Evolutionary conservation across 257 asterid genomes (phyloP), one percentile per base, ranked within the genome.

Genomic region (Anisodus acutangulus): DNA sequence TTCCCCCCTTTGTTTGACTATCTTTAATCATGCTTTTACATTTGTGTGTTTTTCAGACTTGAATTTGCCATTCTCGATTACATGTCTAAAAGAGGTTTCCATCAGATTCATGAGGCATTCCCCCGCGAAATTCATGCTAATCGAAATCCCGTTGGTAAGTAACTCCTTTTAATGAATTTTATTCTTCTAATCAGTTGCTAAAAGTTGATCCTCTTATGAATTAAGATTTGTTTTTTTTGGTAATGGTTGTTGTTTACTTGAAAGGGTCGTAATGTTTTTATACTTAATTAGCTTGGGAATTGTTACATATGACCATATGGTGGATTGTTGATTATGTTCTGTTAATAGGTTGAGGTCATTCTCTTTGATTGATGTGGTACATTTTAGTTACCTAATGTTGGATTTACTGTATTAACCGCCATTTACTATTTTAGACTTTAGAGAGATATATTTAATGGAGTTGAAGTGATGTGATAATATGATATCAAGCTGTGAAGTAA

Each of bases 21-120:
- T 0, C 63, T 63, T 79, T 83, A 51, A 10, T 60, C 19, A 55
- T 79, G 11, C 8, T 45, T 86, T 79, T 83, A n/a, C 54, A 12
- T 6, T 51, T 69, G n/a, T 83, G 81, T 54, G 67, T 78, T 83
- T 85, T 22, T 82, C 79, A 90, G 91, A 88, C 72, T 90, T 82
- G 91, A 90, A 58, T 53, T 85, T 58, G 89, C 83, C 69, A 82
- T 90, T 80, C 78, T 83, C 47, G 91, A 90, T 84, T 89, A 90
- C 59, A 31, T 90, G 82, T 12, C 67, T 31, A 86, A 70, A 19
- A 90, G 87, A 6, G 87, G 88, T 85, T 64, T 88, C 91, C 85
- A 82, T 37, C 45, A 22, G 5, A 59, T 84, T 67, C 88, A 89
- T 57, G 89, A 86, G 22, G 82, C 39, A 64, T 88, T 90, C 53